Conservation (phyloP, 2,329 filamentous ascomycete genomes). For the Arachnomyces sp. region DNA sequence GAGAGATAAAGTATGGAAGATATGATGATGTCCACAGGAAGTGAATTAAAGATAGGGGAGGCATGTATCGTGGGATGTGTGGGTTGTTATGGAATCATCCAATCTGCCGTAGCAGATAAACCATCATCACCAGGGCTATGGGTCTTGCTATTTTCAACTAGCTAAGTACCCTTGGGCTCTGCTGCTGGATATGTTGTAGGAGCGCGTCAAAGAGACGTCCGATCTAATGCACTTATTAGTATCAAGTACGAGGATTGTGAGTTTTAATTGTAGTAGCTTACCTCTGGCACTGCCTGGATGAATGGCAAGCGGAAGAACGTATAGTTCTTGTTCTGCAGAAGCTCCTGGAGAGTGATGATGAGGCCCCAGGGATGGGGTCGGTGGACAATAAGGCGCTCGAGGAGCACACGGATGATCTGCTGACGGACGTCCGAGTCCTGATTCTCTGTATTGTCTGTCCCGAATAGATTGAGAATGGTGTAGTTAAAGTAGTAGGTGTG, state of each 20-base stretch:
- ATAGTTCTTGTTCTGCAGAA: slow-evolving; percentile 84
- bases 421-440: slow-evolving; percentile 78
- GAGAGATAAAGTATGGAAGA: slow-evolving; percentile 10
- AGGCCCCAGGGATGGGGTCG: slow-evolving; percentile 95
- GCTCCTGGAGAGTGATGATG: slow-evolving; percentile 76
- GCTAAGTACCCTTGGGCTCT: slow-evolving; percentile 37
- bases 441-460: slow-evolving; percentile 56
- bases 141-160: slow-evolving; percentile 15
- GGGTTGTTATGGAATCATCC: no score
- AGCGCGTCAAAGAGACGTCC: slow-evolving; percentile 38
- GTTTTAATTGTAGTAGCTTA: slow-evolving; percentile 34
- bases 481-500: slow-evolving; percentile 92
- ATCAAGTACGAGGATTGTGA: background rate
- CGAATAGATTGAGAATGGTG: slow-evolving; percentile 75
- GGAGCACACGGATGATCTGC: slow-evolving; percentile 77
- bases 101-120: slow-evolving; percentile 3
- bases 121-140: slow-evolving; percentile 3
- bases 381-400: slow-evolving; percentile 80
- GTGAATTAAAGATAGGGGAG: slow-evolving; percentile 1
- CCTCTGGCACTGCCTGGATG: slow-evolving; percentile 82
- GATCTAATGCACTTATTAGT: slow-evolving; percentile 22
- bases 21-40: slow-evolving; percentile 15
- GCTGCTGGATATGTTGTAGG: slow-evolving; percentile 38
- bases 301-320: slow-evolving; percentile 89
- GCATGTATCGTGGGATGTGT: no score